Conservation (phyloP, 1,284 basidiomycete genomes). For the Sutorius eximius region DNA sequence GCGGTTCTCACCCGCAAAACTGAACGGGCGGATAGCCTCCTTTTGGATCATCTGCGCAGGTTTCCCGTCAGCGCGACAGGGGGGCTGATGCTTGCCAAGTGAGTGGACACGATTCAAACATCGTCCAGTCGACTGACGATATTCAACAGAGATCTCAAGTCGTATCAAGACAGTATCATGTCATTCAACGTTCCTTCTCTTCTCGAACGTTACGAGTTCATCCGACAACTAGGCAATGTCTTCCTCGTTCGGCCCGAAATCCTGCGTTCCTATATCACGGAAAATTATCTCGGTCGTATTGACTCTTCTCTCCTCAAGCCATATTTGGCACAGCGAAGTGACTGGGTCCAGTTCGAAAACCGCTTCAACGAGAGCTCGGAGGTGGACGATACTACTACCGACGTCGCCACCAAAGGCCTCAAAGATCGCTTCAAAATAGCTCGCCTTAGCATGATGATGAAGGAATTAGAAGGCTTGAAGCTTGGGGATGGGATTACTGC, state of each 20-base stretch:
- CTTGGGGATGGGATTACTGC: slow-evolving; percentile 59
- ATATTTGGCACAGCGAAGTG: slow-evolving; percentile 87
- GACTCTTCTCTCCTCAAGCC: slow-evolving; percentile 86
- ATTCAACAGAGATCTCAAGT: slow-evolving; percentile 81
- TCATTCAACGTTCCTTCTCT: slow-evolving; percentile 82
- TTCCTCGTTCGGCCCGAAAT: slow-evolving; percentile 95
- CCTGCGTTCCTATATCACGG: slow-evolving; percentile 89
- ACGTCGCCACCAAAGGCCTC: slow-evolving; percentile 49
- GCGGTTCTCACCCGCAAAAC: neutral
- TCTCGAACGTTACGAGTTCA: slow-evolving; percentile 96
- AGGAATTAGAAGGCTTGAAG: slow-evolving; percentile 71
- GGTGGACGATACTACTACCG: slow-evolving; percentile 43
- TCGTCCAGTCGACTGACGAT: slow-evolving; percentile 1
- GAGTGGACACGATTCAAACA: slow-evolving; percentile 31
- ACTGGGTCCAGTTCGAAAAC: slow-evolving; percentile 82
- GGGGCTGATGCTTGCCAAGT: slow-evolving; percentile 98
- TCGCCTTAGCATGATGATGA: slow-evolving; percentile 79
- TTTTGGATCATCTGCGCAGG: slow-evolving; percentile 94
- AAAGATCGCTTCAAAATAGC: slow-evolving; percentile 68
- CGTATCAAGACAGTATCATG: slow-evolving; percentile 90
- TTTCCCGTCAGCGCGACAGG: slow-evolving; percentile 97
- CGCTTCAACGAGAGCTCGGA: slow-evolving; percentile 64
- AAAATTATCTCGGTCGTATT: slow-evolving; percentile 88
- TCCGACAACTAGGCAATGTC: slow-evolving; percentile 95
- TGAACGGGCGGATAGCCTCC: slow-evolving; percentile 53